Percentiles rank a stretch among this genome's conserved stretches.
These are phyloP conservation scores for Xylaria intraflava DNA, from an alignment of 495 filamentous ascomycete species.

Conservation along the genomic window DNA sequence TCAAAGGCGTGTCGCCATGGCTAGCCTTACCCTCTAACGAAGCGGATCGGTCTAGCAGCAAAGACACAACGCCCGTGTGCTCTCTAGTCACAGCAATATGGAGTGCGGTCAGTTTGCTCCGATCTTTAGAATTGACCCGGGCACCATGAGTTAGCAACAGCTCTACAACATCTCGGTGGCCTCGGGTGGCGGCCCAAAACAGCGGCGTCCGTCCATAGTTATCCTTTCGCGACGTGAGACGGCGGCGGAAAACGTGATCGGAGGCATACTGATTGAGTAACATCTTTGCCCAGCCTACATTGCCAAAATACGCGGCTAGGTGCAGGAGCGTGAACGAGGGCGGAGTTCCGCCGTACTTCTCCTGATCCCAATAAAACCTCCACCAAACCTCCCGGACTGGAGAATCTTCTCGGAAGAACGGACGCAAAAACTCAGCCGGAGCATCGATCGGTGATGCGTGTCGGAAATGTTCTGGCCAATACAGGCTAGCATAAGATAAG, in stretches of 20 bases:
- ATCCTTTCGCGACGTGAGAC: conserved; percentile 10
- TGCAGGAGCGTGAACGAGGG: conserved; percentile 32
- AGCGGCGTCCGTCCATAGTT: neutral
- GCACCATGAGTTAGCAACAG: conserved; percentile 26
- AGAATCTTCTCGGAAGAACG: conserved; percentile 22
- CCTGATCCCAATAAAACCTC: conserved; percentile 26
- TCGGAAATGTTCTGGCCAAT: neutral
- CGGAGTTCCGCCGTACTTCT: conserved; percentile 19
- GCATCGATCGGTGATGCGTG: neutral
- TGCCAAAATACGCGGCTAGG: conserved; percentile 34
- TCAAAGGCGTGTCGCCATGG: neutral
- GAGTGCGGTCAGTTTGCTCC: conserved; percentile 21
- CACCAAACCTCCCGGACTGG: conserved; percentile 24
- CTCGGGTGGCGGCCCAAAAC: conserved; percentile 4
- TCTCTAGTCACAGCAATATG: conserved; percentile 25
- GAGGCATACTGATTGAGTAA: conserved; percentile 18
- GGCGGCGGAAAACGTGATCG: no score
- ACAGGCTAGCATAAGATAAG: neutral
- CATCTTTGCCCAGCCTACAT: conserved; percentile 13
- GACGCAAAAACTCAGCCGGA: neutral
- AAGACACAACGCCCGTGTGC: conserved; percentile 22
- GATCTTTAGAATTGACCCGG: conserved; percentile 25
- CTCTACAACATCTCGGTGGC: conserved; percentile 17
- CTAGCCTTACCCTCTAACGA: neutral
- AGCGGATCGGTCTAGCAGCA: conserved; percentile 19